These are phyloP conservation scores for Pleurotus sapidus DNA, from an alignment of 768 basidiomycete species.

Conservation along the genomic window DNA sequence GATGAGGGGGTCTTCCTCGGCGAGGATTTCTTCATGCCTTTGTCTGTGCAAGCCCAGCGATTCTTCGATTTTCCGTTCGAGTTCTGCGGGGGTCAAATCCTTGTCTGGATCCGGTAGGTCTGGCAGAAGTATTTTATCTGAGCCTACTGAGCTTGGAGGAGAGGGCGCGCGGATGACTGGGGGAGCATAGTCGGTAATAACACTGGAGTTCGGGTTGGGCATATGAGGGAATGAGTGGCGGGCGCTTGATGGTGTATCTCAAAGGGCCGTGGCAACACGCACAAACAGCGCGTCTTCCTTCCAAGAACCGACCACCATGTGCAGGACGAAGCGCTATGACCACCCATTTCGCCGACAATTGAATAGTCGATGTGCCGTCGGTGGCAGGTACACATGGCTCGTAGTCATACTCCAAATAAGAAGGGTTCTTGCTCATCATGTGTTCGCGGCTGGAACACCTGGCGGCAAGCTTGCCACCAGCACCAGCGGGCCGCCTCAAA, in stretches of 20 bases:
- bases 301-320: too few species aligned
- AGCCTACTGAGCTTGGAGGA: constrained; percentile 51
- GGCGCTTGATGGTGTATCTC: too few species aligned
- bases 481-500: too few species aligned
- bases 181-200: constrained; percentile 40
- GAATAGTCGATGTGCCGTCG: too few species aligned
- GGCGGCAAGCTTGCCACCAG: too few species aligned
- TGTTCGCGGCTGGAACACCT: too few species aligned
- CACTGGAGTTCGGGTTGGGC: not conserved
- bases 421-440: too few species aligned
- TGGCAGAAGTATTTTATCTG: constrained; percentile 29
- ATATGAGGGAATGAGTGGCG: not conserved
- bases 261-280: not conserved
- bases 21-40: constrained; percentile 36
- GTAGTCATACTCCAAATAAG: too few species aligned
- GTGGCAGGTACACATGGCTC: too few species aligned
- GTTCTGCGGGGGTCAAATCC: constrained; percentile 30
- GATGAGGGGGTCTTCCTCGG: constrained; percentile 37
- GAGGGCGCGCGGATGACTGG: constrained; percentile 48
- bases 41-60: constrained; percentile 32
- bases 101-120: constrained; percentile 44
- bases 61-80: constrained; percentile 43
- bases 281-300: not conserved
- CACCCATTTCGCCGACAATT: not conserved
- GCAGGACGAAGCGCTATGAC: not conserved